These are phyloP conservation scores for Setaria viridis DNA, from an alignment of 202 grass and related monocot genomes.

Conservation along the genomic window DNA sequence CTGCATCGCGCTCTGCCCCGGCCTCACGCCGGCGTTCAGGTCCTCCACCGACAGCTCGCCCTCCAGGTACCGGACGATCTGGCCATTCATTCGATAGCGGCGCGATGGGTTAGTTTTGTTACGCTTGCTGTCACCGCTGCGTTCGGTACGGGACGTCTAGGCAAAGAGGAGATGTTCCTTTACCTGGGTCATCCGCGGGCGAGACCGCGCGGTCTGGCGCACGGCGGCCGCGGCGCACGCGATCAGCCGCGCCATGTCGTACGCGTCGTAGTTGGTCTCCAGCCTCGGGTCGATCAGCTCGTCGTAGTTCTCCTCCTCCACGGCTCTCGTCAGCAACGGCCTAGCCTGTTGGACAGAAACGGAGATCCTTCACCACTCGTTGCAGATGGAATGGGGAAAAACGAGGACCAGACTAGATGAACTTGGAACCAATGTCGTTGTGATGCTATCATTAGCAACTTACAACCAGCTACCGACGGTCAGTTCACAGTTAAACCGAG, in stretches of 20 bases:
- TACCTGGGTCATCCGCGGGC: slow-evolving; percentile 71
- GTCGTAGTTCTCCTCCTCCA: slow-evolving; percentile 67
- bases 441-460: not conserved
- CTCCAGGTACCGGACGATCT: slow-evolving; percentile 91
- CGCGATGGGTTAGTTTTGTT: not conserved
- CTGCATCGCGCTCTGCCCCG: slow-evolving; percentile 70
- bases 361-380: not conserved
- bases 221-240: slow-evolving; percentile 82
- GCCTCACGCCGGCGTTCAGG: slow-evolving; percentile 75
- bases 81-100: not conserved
- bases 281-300: slow-evolving; percentile 68
- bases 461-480: not conserved
- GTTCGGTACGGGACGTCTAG: not conserved
- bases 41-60: slow-evolving; percentile 83
- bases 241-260: slow-evolving; percentile 77
- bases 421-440: not conserved
- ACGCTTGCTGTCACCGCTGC: not conserved
- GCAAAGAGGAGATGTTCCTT: not conserved
- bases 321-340: slow-evolving; percentile 63
- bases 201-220: slow-evolving; percentile 63
- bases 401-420: not conserved
- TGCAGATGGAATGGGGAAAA: not conserved
- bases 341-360: slow-evolving; percentile 53
- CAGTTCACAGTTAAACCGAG: not conserved
- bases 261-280: slow-evolving; percentile 66